A percentile compares a stretch with the other conserved stretches of the same genome.
Evolutionary conservation across 306 rosid species (phyloP).

Genomic region (Senna siamea): DNA sequence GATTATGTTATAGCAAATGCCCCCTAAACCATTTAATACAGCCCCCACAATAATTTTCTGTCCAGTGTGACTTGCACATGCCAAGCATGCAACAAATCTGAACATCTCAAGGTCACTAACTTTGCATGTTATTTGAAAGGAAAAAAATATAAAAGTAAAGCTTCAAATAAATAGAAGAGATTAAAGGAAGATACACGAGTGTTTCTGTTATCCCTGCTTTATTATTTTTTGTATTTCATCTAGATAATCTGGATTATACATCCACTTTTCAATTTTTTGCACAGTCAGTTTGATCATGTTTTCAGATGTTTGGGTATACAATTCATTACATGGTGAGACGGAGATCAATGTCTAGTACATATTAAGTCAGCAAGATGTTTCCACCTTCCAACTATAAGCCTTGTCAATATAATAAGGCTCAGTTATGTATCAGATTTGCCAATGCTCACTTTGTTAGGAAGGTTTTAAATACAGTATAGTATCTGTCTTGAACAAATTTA

Average conservation of each 20-base stretch:
- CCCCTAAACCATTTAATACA: constrained; percentile 8
- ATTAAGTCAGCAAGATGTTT: constrained; percentile 9
- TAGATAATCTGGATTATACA: neutral
- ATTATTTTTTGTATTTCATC: neutral
- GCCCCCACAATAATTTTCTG: constrained; percentile 16
- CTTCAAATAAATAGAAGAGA: constrained; percentile 20
- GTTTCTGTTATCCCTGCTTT: neutral
- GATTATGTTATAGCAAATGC: too few species aligned
- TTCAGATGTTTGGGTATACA: neutral
- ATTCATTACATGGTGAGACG: neutral
- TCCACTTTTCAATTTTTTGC: neutral
- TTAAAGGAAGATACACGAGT: constrained; percentile 1
- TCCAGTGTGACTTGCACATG: constrained; percentile 18
- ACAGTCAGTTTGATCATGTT: constrained; percentile 15
- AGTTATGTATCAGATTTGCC: neutral
- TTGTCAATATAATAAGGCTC: constrained; percentile 8
- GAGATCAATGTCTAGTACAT: neutral
- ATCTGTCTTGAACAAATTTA: neutral
- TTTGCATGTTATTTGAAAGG: constrained; percentile 9
- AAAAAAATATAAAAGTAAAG: neutral
- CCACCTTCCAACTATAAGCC: constrained; percentile 12
- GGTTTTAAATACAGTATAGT: too few species aligned
- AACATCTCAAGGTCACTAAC: constrained; percentile 5
- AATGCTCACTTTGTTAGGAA: neutral
- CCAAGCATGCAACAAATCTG: constrained; percentile 21